Base-by-base conservation (phyloP, 208 protist species). In the Leishmania amazonensis region DNA sequence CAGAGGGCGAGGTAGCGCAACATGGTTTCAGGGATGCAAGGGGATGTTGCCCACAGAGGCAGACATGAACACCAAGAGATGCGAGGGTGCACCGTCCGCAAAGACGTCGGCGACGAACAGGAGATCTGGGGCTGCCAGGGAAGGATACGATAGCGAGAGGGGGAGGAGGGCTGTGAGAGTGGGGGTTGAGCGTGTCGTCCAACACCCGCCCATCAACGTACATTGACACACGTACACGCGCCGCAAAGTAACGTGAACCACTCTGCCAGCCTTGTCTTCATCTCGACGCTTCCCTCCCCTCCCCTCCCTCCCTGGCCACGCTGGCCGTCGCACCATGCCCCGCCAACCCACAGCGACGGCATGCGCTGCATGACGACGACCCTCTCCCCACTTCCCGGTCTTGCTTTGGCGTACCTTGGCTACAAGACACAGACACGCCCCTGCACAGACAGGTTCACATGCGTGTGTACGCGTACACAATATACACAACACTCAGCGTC, bases 1-100 rank as follows among this genome's bases (percentile, higher is more conserved):
- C 9, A 42, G 53, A 67, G 51, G 51, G 35, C 17, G 67, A 80
- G 57, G 75, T 40, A 38, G 57, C 75, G 57, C 40, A 75, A 42
- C 15, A 71, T n/a, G 2, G 58, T 3, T 71, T 53, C 40, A 38
- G 53, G 4, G n/a, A 8, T 24, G 28, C 24, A 57, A 17, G 42
- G 71, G 58, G 47, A 45, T 3, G 47, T 24, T 58, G 71, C 42
- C 42, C 42, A 8, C 38, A 11, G 19, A 3, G 11, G 11, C 42
- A 15, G 19, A 24, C 64, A 17, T 35, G 17, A 19, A 21, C 28
- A 8, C n/a, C 28, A 70, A 15, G 11, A 19, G 15, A n/a, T 17
- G 64, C 53, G 47, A 28, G 47, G 28, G 47, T 75, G 67, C 47
- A 28, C 35, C 28, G 19, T 47, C 15, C 13, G 24, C 21, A 40